Evolutionary conservation across 495 filamentous ascomycete species (phyloP), one percentile per base, ranked within the genome.

Genomic region (Geoglossum glabrum): DNA sequence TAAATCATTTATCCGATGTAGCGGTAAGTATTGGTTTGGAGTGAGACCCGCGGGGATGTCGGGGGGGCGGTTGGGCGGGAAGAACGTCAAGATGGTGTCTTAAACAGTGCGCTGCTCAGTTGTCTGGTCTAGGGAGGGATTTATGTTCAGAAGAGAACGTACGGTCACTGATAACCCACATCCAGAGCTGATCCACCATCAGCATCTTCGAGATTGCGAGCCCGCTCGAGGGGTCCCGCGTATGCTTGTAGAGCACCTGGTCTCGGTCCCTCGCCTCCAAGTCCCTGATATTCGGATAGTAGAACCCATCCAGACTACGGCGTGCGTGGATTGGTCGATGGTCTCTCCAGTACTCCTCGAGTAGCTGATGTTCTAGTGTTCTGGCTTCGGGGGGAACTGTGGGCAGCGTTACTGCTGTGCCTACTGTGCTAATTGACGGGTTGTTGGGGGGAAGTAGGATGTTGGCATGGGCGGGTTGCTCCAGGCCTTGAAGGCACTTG

Each of bases 161-260:
- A 71, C 77, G 79, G 26, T 71, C 70, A 57, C 83, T 74, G 6
- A 83, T 74, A 15, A 81, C 76, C 79, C 79, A 85, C 0, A 84
- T 64, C 82, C 81, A 84, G 4, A 85, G 68, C 59, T 84, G 80
- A 60, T 84, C 81, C 8, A 85, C 80, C 80, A 84, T 84, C 13
- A 84, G 68, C 17, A 83, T 74, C 61, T 82, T 81, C 0, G 63
- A 43, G 21, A n/a, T n/a, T 33, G 76, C 76, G 31, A 82, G 73
- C 54, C 74, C 69, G 10, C 64, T 10, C 64, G 59, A 2, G 30
- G 61, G 59, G 61, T 73, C 69, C 61, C 77, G 79, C 0, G 82
- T 85, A 0, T 81, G 72, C 59, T 84, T 84, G 69, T 82, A 85
- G 3, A 84, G 67, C 76, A 85, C 82, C 63, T 85, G 81, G 36